A percentile compares a stretch with the other conserved stretches of the same genome.
Conservation (phyloP, 2,329 filamentous ascomycete genomes). For the Furcasterigmium sp. region DNA sequence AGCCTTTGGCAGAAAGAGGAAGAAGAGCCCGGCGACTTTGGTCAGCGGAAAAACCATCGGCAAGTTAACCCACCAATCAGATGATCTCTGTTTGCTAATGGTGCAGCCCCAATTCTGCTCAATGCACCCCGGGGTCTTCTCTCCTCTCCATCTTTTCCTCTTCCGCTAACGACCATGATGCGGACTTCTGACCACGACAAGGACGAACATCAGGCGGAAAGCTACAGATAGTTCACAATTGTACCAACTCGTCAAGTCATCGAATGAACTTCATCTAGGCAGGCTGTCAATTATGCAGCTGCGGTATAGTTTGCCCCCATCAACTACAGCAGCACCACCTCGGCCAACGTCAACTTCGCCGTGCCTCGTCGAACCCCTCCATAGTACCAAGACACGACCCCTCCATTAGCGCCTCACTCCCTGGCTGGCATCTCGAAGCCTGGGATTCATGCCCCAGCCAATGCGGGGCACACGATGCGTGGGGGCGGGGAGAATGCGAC, state of each 20-base stretch:
- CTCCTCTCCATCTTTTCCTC: neutral
- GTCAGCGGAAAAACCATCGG: neutral
- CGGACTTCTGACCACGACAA: too few relatives aligned
- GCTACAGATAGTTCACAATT: too few relatives aligned
- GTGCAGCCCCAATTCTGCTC: neutral
- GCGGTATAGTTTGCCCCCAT: too few relatives aligned
- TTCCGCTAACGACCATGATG: neutral
- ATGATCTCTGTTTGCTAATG: neutral
- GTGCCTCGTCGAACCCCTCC: neutral
- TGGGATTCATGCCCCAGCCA: slow-evolving; percentile 1
- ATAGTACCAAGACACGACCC: neutral
- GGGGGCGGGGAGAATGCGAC: slow-evolving; percentile 1
- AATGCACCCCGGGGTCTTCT: neutral
- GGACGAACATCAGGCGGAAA: too few relatives aligned
- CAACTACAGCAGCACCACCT: too few relatives aligned
- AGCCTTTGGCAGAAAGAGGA: too few relatives aligned
- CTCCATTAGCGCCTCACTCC: neutral
- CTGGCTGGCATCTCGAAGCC: neutral
- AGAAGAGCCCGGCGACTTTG: neutral
- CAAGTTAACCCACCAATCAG: slow-evolving; percentile 1
- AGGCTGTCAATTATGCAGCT: too few relatives aligned
- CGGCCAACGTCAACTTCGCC: too few relatives aligned
- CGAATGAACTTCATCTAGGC: too few relatives aligned
- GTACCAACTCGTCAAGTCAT: too few relatives aligned
- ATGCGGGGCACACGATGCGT: slow-evolving; percentile 1